A percentile compares a stretch with the other conserved stretches of the same genome.
Conservation (phyloP, 345 rosid genomes). For the Rubroshorea leprosula region DNA sequence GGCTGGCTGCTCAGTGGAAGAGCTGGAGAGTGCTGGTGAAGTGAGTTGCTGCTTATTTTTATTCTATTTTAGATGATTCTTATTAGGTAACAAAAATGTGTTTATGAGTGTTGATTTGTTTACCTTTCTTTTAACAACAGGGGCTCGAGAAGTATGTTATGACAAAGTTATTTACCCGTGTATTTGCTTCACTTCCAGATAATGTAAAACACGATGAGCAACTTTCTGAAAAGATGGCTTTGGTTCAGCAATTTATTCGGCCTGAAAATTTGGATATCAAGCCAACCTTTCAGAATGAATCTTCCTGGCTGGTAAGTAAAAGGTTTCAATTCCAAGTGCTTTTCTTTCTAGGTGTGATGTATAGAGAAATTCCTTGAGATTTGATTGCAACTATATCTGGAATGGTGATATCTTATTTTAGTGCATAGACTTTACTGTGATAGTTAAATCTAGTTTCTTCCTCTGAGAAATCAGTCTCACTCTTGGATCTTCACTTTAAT, state of each 20-base stretch:
- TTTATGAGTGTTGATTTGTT: slow-evolving; percentile 14
- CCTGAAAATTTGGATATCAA: slow-evolving; percentile 86
- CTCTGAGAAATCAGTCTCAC: not conserved
- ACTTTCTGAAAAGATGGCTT: slow-evolving; percentile 69
- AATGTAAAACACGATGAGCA: slow-evolving; percentile 73
- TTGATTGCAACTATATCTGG: not conserved
- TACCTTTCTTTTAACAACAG: slow-evolving; percentile 33
- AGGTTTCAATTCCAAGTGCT: slow-evolving; percentile 12
- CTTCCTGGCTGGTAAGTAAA: slow-evolving; percentile 85
- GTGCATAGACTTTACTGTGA: not conserved
- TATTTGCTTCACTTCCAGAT: slow-evolving; percentile 86
- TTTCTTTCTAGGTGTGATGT: not conserved
- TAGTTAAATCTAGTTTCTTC: not conserved
- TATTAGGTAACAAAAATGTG: not conserved
- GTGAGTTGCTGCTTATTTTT: slow-evolving; percentile 49
- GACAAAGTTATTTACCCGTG: slow-evolving; percentile 89
- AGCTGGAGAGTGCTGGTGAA: slow-evolving; percentile 89
- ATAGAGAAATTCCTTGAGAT: not conserved
- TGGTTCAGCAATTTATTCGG: slow-evolving; percentile 78
- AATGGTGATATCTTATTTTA: no score
- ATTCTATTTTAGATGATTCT: no score
- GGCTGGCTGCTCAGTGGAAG: slow-evolving; percentile 95
- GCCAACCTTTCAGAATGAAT: slow-evolving; percentile 79
- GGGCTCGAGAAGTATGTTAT: slow-evolving; percentile 96
- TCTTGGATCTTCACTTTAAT: slow-evolving; percentile 12